These are phyloP conservation scores for Saxophila tyrrhenica DNA, from an alignment of 495 filamentous ascomycete species.

Conservation along the genomic window DNA sequence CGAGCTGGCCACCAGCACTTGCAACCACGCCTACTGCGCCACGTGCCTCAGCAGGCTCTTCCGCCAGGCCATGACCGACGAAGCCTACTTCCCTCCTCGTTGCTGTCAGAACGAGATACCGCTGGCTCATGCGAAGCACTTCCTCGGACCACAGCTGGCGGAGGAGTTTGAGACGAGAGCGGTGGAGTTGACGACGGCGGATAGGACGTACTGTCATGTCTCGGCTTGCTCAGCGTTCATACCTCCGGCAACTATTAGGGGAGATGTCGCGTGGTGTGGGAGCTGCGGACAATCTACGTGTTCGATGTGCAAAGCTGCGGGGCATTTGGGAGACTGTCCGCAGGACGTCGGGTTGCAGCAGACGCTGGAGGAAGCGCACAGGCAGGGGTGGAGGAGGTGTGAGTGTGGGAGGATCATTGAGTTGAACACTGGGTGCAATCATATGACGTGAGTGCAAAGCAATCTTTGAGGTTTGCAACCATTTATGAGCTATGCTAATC, in stretches of 20 bases:
- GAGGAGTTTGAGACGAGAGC: conserved; percentile 31
- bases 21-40: conserved; percentile 37
- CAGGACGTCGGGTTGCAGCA: conserved; percentile 12
- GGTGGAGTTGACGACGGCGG: conserved; percentile 35
- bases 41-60: conserved; percentile 36
- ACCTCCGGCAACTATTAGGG: conserved; percentile 21
- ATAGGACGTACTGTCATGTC: conserved; percentile 40
- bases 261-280: conserved; percentile 32
- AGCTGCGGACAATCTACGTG: conserved; percentile 35
- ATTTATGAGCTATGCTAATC: neutral
- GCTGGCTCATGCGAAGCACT: conserved; percentile 22
- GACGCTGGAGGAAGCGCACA: conserved; percentile 20
- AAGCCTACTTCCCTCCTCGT: conserved; percentile 41
- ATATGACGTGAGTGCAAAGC: conserved; percentile 12
- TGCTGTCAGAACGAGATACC: conserved; percentile 38
- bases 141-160: conserved; percentile 26
- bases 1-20: neutral
- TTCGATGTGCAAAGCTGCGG: conserved; percentile 34
- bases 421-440: conserved; percentile 13
- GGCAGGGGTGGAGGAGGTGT: conserved; percentile 27
- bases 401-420: conserved; percentile 21
- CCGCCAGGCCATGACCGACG: conserved; percentile 32
- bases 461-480: no score
- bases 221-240: conserved; percentile 38
- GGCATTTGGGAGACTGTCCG: conserved; percentile 29